Evolutionary conservation across 2,329 filamentous ascomycete genomes (phyloP).

Genomic region (Fusarium coffeatum): DNA sequence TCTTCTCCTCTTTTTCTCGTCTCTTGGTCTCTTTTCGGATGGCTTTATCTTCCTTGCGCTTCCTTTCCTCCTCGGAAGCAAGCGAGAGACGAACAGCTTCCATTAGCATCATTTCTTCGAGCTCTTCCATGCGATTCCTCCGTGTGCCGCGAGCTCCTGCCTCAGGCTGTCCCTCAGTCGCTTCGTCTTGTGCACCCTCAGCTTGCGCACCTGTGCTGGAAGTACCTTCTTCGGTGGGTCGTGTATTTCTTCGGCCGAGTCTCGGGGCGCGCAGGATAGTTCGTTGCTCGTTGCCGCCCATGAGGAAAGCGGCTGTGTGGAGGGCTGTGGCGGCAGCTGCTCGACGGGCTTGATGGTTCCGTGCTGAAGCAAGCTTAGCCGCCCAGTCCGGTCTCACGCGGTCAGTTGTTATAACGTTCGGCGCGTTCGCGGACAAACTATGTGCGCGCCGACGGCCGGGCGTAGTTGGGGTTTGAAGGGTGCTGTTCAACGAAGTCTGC

Average conservation of each 20-base stretch:
- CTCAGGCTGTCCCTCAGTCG: conserved; percentile 41
- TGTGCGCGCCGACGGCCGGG: conserved; percentile 62
- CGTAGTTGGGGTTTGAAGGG: conserved; percentile 54
- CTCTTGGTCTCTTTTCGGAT: conserved; percentile 82
- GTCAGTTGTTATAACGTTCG: conserved; percentile 92
- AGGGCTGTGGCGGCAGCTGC: conserved; percentile 93
- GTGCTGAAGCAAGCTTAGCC: conserved; percentile 85
- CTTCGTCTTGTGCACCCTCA: conserved; percentile 24
- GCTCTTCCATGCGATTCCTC: conserved; percentile 77
- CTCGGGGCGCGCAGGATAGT: conserved; percentile 60
- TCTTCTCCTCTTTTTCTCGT: conserved; percentile 85
- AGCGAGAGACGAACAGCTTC: conserved; percentile 92
- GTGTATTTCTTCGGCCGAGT: conserved; percentile 67
- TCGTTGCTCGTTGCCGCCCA: conserved; percentile 71
- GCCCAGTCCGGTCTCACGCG: conserved; percentile 94
- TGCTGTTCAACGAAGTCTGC: conserved; percentile 79
- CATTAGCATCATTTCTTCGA: conserved; percentile 99
- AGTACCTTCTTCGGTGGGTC: conserved; percentile 52
- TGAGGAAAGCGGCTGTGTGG: conserved; percentile 93
- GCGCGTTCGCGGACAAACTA: conserved; percentile 82
- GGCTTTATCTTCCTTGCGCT: conserved; percentile 73
- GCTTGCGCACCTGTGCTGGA: conserved; percentile 39
- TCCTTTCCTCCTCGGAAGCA: conserved; percentile 93
- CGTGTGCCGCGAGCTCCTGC: conserved; percentile 45
- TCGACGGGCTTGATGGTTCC: conserved; percentile 84